Base-by-base conservation (phyloP, 78 protist species). In the Protostelium mycophagum region DNA sequence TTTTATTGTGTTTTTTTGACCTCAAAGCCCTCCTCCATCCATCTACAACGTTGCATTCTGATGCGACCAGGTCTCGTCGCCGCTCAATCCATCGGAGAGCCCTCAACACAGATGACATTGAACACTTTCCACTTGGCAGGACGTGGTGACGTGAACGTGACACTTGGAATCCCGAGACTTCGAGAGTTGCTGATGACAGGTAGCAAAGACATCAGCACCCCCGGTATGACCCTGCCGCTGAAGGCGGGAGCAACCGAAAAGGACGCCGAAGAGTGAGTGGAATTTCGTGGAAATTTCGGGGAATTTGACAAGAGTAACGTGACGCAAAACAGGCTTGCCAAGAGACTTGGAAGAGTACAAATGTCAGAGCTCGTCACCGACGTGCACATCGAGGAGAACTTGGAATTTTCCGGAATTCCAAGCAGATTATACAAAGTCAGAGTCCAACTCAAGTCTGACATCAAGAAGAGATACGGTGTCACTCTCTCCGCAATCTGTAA, bases 81-180 rank as follows among this genome's bases (percentile, higher is more conserved):
- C 1, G 99, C 97, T 10, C 99, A 99, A 91, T 93, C 98, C 1
- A 94, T 99, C 83, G 99, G 99, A 31, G 99, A 98, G 85, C 99
- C 99, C 34, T 97, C 99, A 34, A 98, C 99, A 28, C 99, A 98
- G 92, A 98, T 98, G 99, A 98, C 99, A 0, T 91, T 98, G 83
- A 97, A 98, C 94, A 97, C 99, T 9, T 98, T 98, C 96, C 99
- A 98, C 86, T 89, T 96, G 28, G 99, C 99, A 0, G 99, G 99
- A 87, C 84, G 93, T 83, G 95, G 95, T 87, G 95, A 92, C 37
- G 97, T 96, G 1, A 98, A 98, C 39, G 98, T 98, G 36, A 98
- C 99, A 1, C 93, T 97, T 29, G 99, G 99, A 88, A 98, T 98
- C 63, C 99, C 99, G 35, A 97, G 99, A 34, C 93, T 98, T 37